Evolutionary conservation across 495 filamentous ascomycete species (phyloP), one percentile per base, ranked within the genome.

Genomic region (Hypomontagnella submonticulosa): DNA sequence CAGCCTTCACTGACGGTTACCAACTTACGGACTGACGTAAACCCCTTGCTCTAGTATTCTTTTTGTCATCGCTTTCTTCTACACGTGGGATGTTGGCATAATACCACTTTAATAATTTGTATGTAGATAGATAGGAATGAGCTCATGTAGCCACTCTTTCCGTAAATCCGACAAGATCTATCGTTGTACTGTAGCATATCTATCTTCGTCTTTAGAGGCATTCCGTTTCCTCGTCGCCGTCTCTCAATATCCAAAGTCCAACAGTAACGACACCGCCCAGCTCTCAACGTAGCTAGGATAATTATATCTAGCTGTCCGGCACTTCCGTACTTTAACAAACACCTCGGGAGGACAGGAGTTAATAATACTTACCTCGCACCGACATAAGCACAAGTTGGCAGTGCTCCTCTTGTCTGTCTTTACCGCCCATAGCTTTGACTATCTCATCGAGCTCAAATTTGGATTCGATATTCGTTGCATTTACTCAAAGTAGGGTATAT

Each of bases 21-120:
- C 42, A 47, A 55, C 42, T 47, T 48, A 16, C 13, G 8, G 33
- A 69, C 60, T 69, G 66, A 69, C 66, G 66, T 69, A 69, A 52
- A 44, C 50, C 66, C 66, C 66, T 12, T 69, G 66, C 20, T 60
- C 66, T 34, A 41, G 49, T 54, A 56, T 63, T 3, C 37, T 56
- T 54, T 61, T 69, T 64, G 33, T 56, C 56, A 60, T 58, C 50
- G 41, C 4, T 50, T 56, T 50, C 51, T 38, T 56, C 43, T 34
- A 13, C 36, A 27, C 23, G 23, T 27, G 23, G 23, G 18, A 52
- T 49, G 54, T 60, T 49, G 37, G 48, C 20, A 46, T 47, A 53
- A 46, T 47, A 53, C 59, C 38, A 50, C 47, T 30, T 46, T 59
- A 13, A 46, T 27, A 51, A 44, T 53, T 30, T 41, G 49, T 46